Base-by-base conservation (phyloP, 2,329 filamentous ascomycete genomes). In the Ceratocystis albifundus region DNA sequence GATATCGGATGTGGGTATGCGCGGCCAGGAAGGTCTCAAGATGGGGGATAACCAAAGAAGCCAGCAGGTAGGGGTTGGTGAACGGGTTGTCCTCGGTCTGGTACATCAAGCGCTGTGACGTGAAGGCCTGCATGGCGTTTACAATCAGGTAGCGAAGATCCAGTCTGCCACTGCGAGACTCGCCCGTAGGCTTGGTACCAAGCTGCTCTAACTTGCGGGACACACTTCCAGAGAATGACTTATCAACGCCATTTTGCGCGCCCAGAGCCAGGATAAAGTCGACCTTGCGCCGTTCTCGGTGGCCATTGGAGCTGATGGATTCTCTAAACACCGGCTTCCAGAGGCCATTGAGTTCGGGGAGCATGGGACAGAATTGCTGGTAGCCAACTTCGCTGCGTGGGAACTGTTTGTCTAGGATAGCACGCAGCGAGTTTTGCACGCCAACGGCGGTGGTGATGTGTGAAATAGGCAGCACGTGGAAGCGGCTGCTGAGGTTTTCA, bases 251-350 rank as follows among this genome's bases (percentile, higher is more conserved):
- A 28, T 76, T 76, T 69, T 87, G 82, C 3, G 79, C 78, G 2
- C 84, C 84, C 22, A 87, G 75, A 1, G 84, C 84, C 12, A 87
- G 72, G 2, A 87, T 83, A 62, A 85, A 77, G 69, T 86, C 82
- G 12, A 84, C 73, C 46, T 76, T 77, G 44, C 76, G 74, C 12
- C 73, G 73, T 32, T 76, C 73, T 4, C 73, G 71, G 25, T 69
- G 72, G 0, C 71, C 72, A 62, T 64, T 66, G 12, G 45, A 32
- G 28, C 25, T 53, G 10, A 22, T n/a, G 17, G 69, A 71, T 36
- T 78, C 76, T 28, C 74, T 74, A 59, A 84, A 80, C 0, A 84
- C 75, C 1, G 81, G 80, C 64, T 77, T 77, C 82, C 82, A 84
- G 10, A 83, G 70, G 3, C 75, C 78, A 41, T 80, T 77, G 55